Conservation (phyloP, 2,329 filamentous ascomycete genomes). For the Stylonectria norvegica region DNA sequence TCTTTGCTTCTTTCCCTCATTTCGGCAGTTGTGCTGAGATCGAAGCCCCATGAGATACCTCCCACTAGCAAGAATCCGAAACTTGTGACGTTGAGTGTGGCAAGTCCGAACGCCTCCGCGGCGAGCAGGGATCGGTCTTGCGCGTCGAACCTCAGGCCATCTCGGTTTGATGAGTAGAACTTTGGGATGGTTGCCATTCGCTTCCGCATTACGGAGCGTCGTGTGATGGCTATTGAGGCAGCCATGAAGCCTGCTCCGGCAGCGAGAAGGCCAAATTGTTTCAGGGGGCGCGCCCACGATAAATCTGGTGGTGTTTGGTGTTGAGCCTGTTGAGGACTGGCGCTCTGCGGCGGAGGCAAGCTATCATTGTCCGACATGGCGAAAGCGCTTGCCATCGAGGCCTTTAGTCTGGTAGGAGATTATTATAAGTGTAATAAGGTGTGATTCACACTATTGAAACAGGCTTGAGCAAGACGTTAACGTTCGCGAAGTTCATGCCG, state of each 20-base stretch:
- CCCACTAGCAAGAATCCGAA: conserved; percentile 73
- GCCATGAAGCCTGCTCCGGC: conserved; percentile 73
- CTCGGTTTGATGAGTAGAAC: conserved; percentile 65
- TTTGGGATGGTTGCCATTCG: conserved; percentile 60
- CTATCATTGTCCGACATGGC: conserved; percentile 15
- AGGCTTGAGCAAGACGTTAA: too few species aligned
- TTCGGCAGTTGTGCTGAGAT: conserved; percentile 69
- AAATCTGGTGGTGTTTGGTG: conserved; percentile 35
- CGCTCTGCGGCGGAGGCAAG: conserved; percentile 12
- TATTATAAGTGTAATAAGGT: too few species aligned
- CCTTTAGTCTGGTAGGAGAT: conserved; percentile 7
- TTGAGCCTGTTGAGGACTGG: conserved; percentile 18
- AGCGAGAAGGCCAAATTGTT: conserved; percentile 67
- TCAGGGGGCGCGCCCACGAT: conserved; percentile 43
- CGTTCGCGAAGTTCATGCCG: too few species aligned
- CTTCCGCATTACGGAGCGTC: conserved; percentile 65
- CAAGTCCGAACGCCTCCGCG: conserved; percentile 76
- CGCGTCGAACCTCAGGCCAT: conserved; percentile 24
- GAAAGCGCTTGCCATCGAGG: conserved; percentile 15
- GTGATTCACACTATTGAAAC: too few species aligned
- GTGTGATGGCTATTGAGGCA: conserved; percentile 67
- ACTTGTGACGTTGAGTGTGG: conserved; percentile 79
- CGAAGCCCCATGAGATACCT: conserved; percentile 70
- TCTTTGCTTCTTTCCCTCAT: conserved; percentile 51
- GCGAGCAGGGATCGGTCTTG: conserved; percentile 59